These are phyloP conservation scores for Mycosarcoma maydis DNA, from an alignment of 1,284 basidiomycete species.

Conservation along the genomic window DNA sequence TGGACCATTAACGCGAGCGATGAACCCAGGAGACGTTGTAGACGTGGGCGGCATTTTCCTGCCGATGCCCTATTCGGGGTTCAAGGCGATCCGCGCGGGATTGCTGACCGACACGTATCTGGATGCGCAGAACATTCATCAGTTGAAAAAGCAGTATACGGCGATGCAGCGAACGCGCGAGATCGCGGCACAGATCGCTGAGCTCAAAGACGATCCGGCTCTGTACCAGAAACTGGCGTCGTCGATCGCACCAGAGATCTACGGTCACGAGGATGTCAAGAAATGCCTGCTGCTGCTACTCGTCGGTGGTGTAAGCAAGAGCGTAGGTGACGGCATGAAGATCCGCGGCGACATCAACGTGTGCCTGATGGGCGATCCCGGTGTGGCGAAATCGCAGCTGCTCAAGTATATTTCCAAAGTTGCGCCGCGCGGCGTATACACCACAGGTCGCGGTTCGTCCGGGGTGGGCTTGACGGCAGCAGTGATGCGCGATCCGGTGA, in stretches of 20 bases:
- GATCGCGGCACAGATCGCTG: conserved; percentile 77
- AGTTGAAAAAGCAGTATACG: conserved; percentile 96
- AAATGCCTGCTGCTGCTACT: conserved; percentile 93
- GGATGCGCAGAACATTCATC: conserved; percentile 87
- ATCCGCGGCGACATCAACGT: conserved; percentile 98
- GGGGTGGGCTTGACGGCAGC: conserved; percentile 98
- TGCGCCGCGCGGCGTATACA: conserved; percentile 96
- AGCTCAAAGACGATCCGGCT: conserved; percentile 77
- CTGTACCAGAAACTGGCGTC: conserved; percentile 83
- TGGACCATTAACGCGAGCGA: conserved; percentile 85
- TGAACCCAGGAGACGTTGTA: conserved; percentile 96
- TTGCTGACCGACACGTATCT: conserved; percentile 97
- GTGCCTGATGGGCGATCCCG: conserved; percentile 99
- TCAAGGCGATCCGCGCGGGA: conserved; percentile 89
- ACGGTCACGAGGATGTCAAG: conserved; percentile 97
- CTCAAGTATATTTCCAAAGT: conserved; percentile 99
- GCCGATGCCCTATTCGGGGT: conserved; percentile 88
- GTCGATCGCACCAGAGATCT: conserved; percentile 95
- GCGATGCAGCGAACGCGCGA: conserved; percentile 92
- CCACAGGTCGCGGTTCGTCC: conserved; percentile 95
- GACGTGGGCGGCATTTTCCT: conserved; percentile 89
- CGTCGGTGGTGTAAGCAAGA: conserved; percentile 94
- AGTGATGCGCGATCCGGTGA: conserved; percentile 98
- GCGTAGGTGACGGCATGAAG: conserved; percentile 96
- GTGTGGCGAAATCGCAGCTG: conserved; percentile 98